Percentiles rank a stretch among this genome's conserved stretches.
phyloP scores from a whole-genome alignment of 768 basidiomycete species.

The Trametes elegans region DNA sequence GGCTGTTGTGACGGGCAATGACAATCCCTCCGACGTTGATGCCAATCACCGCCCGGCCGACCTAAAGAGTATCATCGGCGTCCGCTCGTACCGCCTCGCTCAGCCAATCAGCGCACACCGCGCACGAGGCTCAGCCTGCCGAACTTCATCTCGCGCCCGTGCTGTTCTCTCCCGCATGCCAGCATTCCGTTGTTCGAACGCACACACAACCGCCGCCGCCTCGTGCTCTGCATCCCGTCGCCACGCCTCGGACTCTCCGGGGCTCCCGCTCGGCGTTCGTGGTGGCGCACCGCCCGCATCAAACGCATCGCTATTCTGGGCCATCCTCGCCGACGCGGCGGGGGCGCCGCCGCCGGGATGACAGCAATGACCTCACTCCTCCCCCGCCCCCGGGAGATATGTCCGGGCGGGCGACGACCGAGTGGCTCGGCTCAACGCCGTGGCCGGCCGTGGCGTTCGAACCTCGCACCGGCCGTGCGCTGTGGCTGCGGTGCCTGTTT shows the following conservation, averaged over 20 bases:
- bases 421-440: background rate
- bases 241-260: no score
- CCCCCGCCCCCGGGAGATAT: background rate
- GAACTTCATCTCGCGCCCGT: background rate
- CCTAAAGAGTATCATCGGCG: background rate
- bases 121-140: no score
- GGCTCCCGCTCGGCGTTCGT: no score
- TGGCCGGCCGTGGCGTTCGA: background rate
- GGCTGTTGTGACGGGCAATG: background rate
- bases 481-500: background rate
- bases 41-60: conserved; percentile 1
- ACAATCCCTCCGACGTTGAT: background rate
- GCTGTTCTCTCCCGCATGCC: no score
- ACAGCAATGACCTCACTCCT: conserved; percentile 6
- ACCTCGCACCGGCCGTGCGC: no score
- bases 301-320: background rate
- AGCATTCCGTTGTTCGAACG: no score
- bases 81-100: background rate
- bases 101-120: background rate
- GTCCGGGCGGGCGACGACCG: background rate
- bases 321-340: background rate
- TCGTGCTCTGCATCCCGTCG: no score
- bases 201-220: no score
- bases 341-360: background rate
- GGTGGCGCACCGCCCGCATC: background rate